A percentile compares a stretch with the other conserved stretches of the same genome.
These are phyloP conservation scores for Taiozyma onychis DNA, from an alignment of 1,139 yeast genomes.

Conservation along the genomic window DNA sequence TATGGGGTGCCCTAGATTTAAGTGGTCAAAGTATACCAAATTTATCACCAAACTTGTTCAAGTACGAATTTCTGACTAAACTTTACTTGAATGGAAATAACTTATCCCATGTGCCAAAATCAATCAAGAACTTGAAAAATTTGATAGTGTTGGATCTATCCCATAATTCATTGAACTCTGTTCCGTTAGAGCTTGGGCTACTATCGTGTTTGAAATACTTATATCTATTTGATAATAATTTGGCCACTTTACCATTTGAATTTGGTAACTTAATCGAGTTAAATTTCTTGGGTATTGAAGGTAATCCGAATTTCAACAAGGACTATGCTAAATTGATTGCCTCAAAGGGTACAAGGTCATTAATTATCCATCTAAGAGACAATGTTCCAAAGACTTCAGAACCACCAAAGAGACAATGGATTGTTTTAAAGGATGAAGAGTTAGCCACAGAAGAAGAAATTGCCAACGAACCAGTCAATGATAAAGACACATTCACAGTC, in stretches of 20 bases:
- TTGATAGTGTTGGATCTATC: slow-evolving; percentile 84
- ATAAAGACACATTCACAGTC: slow-evolving; percentile 52
- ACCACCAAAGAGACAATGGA: slow-evolving; percentile 79
- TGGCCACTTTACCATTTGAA: slow-evolving; percentile 71
- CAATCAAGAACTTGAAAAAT: slow-evolving; percentile 63
- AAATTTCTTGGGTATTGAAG: slow-evolving; percentile 87
- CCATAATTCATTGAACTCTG: slow-evolving; percentile 59
- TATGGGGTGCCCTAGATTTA: slow-evolving; percentile 93
- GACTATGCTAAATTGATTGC: slow-evolving; percentile 63
- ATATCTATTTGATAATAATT: slow-evolving; percentile 81
- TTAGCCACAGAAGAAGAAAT: slow-evolving; percentile 15
- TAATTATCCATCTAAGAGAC: slow-evolving; percentile 77
- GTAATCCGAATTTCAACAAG: slow-evolving; percentile 69
- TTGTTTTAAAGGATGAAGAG: slow-evolving; percentile 70
- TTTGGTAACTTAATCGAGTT: slow-evolving; percentile 84
- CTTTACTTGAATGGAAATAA: slow-evolving; percentile 85
- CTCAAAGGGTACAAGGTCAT: slow-evolving; percentile 80
- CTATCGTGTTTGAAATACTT: slow-evolving; percentile 76
- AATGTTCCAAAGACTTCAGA: slow-evolving; percentile 61
- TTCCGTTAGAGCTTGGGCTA: slow-evolving; percentile 82
- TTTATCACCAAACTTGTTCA: slow-evolving; percentile 68
- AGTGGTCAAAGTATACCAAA: slow-evolving; percentile 82
- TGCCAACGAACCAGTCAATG: slow-evolving; percentile 27
- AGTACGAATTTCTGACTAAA: slow-evolving; percentile 80
- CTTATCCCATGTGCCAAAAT: slow-evolving; percentile 60